Conservation (phyloP, 768 basidiomycete genomes). For the Suillus weaverae region DNA sequence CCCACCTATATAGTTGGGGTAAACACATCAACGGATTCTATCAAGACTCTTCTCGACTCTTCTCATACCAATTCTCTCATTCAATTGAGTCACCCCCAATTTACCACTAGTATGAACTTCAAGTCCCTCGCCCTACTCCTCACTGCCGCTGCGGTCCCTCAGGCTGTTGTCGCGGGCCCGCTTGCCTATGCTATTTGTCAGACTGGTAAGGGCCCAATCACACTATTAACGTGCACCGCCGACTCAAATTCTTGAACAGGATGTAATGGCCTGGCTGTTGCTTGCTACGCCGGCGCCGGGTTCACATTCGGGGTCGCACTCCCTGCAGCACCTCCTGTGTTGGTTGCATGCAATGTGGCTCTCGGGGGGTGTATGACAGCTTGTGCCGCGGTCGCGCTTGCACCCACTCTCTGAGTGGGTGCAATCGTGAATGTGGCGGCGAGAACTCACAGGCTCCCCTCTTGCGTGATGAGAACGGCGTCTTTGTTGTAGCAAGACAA, state of each 20-base stretch:
- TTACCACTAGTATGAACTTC: conserved; percentile 22
- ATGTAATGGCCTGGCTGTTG: conserved; percentile 21
- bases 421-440: not conserved
- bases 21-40: not conserved
- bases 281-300: conserved; percentile 27
- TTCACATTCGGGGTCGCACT: conserved; percentile 25
- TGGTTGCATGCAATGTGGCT: conserved; percentile 22
- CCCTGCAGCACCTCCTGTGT: conserved; percentile 19
- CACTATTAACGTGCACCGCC: not conserved
- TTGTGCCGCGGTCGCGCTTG: conserved; percentile 21
- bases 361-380: conserved; percentile 27
- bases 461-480: not conserved
- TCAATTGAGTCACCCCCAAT: not conserved
- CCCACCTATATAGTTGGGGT: not conserved
- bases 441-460: not conserved
- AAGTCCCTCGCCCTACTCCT: conserved; percentile 21
- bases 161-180: conserved; percentile 16
- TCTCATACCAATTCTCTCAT: not conserved
- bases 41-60: not conserved
- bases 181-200: conserved; percentile 25
- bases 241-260: conserved; percentile 11
- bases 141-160: conserved; percentile 12
- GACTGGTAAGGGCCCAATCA: conserved; percentile 16
- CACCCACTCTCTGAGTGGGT: conserved; percentile 24
- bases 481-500: not conserved